These are phyloP conservation scores for Hermanozyma aechmeae DNA, from an alignment of 805 yeast genomes.

Conservation along the genomic window DNA sequence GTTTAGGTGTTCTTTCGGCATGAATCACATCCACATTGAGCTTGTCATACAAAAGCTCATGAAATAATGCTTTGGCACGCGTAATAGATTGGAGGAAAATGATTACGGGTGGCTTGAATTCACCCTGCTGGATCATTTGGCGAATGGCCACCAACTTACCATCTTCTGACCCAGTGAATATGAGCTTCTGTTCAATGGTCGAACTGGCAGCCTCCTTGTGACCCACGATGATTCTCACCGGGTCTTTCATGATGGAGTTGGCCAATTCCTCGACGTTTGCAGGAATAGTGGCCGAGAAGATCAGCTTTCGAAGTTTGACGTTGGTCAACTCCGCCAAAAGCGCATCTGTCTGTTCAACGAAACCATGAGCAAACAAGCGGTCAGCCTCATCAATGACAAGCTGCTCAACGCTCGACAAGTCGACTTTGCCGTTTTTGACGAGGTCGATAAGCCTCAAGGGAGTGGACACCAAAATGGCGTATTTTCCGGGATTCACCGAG, in stretches of 20 bases:
- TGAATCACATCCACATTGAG: slow-evolving; percentile 93
- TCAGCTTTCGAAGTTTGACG: slow-evolving; percentile 52
- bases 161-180: slow-evolving; percentile 86
- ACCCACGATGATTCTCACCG: slow-evolving; percentile 82
- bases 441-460: slow-evolving; percentile 84
- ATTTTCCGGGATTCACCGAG: slow-evolving; percentile 49
- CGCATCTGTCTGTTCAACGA: slow-evolving; percentile 84
- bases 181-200: slow-evolving; percentile 72
- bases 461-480: slow-evolving; percentile 76
- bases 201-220: slow-evolving; percentile 88
- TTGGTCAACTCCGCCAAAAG: slow-evolving; percentile 54
- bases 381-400: slow-evolving; percentile 94
- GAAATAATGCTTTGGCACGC: slow-evolving; percentile 91
- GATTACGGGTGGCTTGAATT: slow-evolving; percentile 85
- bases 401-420: slow-evolving; percentile 58
- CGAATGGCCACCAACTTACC: slow-evolving; percentile 92
- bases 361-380: slow-evolving; percentile 77
- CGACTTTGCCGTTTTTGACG: slow-evolving; percentile 50
- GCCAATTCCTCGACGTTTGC: slow-evolving; percentile 89
- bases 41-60: slow-evolving; percentile 85
- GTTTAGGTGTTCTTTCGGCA: slow-evolving; percentile 84
- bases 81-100: slow-evolving; percentile 86
- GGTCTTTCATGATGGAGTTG: slow-evolving; percentile 72
- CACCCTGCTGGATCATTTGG: slow-evolving; percentile 76
- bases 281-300: slow-evolving; percentile 94